A percentile compares a stretch with the other conserved stretches of the same genome.
Conservation (phyloP, 805 yeast genomes). For the Maudiozyma turicensis region DNA sequence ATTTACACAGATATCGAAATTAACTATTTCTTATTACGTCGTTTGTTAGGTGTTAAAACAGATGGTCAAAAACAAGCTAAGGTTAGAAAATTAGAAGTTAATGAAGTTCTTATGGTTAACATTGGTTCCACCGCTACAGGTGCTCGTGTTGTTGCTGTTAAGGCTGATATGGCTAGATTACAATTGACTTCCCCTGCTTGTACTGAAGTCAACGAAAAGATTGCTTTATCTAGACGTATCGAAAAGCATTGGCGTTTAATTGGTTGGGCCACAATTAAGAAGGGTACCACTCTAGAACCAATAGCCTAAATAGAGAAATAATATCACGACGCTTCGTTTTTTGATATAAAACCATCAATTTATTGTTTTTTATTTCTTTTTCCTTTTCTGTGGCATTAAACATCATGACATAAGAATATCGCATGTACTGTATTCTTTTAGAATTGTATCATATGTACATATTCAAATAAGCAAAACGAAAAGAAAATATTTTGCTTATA, state of each 20-base stretch:
- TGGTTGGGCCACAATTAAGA: constrained; percentile 98
- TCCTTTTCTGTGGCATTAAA: neutral
- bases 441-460: constrained; percentile 1
- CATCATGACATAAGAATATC: neutral
- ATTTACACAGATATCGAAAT: constrained; percentile 96
- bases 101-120: constrained; percentile 97
- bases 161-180: constrained; percentile 98
- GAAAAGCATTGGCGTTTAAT: constrained; percentile 99
- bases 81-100: constrained; percentile 87
- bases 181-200: constrained; percentile 97
- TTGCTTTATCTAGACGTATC: constrained; percentile 96
- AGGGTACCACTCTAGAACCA: constrained; percentile 85
- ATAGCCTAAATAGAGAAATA: constrained; percentile 26
- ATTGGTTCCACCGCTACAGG: constrained; percentile 99
- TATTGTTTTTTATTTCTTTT: neutral
- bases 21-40: constrained; percentile 90
- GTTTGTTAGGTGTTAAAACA: constrained; percentile 96
- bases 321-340: neutral
- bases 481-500: neutral
- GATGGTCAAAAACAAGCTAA: constrained; percentile 96
- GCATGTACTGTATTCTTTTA: neutral
- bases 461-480: neutral
- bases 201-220: constrained; percentile 96
- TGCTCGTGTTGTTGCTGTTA: constrained; percentile 95
- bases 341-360: neutral